Evolutionary conservation across 139 green algal species (phyloP), one percentile per base, ranked within the genome.

Genomic region (Chlamydomonas sp.): DNA sequence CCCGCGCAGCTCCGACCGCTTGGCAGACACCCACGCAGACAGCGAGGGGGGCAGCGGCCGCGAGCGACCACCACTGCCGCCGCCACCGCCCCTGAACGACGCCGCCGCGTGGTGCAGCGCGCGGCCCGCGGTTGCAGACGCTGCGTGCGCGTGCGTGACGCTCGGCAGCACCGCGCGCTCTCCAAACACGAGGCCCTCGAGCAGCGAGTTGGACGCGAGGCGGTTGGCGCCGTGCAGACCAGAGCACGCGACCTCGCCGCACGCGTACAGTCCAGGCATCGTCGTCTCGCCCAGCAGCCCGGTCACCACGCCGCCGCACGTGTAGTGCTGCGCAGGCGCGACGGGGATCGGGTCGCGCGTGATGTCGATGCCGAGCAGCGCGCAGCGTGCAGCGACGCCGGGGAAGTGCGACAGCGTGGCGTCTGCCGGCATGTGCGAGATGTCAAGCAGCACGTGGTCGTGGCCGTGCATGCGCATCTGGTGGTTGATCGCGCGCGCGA

Each of bases 191-290:
- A 99, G 82, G 24, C 89, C 92, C 78, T 99, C 95, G 57, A 99
- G 81, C 66, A 99, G 83, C 0, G 88, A 96, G 82, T 99, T 99
- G 63, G 77, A 91, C 16, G 95, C 95, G 54, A 99, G 85, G 16
- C 95, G 81, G 74, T 99, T 99, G 63, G 95, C 95, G 22, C 95
- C 95, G 69, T 99, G 95, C 76, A 99, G 79, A 5, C 93, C 93
- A 10, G 84, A 93, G 70, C 83, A 96, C 1, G 95, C 84, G 39
- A 95, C 92, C 80, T 99, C 95, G 31, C 95, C 95, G 29, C 83
- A 91, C 1, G 95, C 95, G 65, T 87, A 99, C 69, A 99, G 79
- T 0, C 95, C 95, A 47, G 77, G 70, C 8, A 98, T 61, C 65
- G 59, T 83, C 1, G 94, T 98, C 78, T 97, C 88, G 0, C 88